Evolutionary conservation across 257 asterid genomes (phyloP).

Genomic region (Eucommia ulmoides): DNA sequence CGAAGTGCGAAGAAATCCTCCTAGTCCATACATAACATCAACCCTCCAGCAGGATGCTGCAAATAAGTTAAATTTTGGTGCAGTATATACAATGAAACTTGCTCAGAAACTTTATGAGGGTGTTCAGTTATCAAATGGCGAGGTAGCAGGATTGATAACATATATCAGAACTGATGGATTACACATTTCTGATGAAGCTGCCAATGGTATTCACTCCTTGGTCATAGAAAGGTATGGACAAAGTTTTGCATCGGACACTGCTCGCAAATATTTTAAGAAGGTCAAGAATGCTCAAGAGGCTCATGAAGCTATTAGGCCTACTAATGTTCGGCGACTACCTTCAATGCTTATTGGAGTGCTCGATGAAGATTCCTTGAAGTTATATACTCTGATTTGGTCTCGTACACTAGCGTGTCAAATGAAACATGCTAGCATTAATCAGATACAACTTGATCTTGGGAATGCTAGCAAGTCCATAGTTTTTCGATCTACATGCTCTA

Average conservation of each 20-base stretch:
- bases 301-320: slow-evolving; percentile 97
- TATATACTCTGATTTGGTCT: slow-evolving; percentile 80
- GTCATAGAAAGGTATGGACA: slow-evolving; percentile 57
- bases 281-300: slow-evolving; percentile 96
- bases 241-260: slow-evolving; percentile 38
- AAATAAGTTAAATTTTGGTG: slow-evolving; percentile 57
- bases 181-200: slow-evolving; percentile 75
- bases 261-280: slow-evolving; percentile 73
- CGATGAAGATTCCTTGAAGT: slow-evolving; percentile 69
- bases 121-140: slow-evolving; percentile 53
- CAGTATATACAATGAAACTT: slow-evolving; percentile 67
- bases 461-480: slow-evolving; percentile 41
- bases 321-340: slow-evolving; percentile 68
- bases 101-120: slow-evolving; percentile 96
- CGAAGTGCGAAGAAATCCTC: slow-evolving; percentile 54
- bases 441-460: slow-evolving; percentile 65
- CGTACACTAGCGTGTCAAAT: slow-evolving; percentile 84
- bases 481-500: slow-evolving; percentile 62
- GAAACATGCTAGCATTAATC: slow-evolving; percentile 69
- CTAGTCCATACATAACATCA: slow-evolving; percentile 75
- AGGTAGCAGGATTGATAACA: slow-evolving; percentile 71
- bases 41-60: slow-evolving; percentile 98
- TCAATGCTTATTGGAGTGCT: slow-evolving; percentile 57
- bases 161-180: slow-evolving; percentile 94
- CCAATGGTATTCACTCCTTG: slow-evolving; percentile 54